Conservation (phyloP, 805 yeast species). For the Candida silvicultrix region DNA sequence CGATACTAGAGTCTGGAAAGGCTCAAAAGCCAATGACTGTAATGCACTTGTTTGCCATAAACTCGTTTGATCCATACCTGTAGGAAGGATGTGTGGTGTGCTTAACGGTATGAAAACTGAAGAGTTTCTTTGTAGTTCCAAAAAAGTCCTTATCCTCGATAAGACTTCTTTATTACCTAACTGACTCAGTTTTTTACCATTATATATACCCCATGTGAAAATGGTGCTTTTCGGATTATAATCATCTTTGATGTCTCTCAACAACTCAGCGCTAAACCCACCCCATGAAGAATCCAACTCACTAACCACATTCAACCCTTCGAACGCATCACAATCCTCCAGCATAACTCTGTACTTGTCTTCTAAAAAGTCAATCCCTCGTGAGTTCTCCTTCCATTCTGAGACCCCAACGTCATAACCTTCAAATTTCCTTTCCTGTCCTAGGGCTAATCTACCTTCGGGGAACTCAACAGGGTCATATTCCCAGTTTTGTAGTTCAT, state of each 20-base stretch:
- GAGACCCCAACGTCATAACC: constrained; percentile 50
- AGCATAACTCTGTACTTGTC: constrained; percentile 50
- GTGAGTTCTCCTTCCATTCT: constrained; percentile 40
- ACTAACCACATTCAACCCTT: constrained; percentile 63
- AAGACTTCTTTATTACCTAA: constrained; percentile 12
- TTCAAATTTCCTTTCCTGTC: constrained; percentile 35
- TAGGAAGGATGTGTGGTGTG: constrained; percentile 15
- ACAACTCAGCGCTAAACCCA: constrained; percentile 52
- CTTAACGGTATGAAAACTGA: constrained; percentile 54
- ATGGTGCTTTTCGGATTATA: constrained; percentile 45
- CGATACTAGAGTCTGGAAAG: constrained; percentile 34
- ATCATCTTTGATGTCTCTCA: constrained; percentile 63
- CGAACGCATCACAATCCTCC: constrained; percentile 70
- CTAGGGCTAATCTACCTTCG: constrained; percentile 18
- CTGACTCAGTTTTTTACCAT: constrained; percentile 16
- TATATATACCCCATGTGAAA: constrained; percentile 41
- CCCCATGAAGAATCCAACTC: constrained; percentile 85
- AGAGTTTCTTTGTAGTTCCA: constrained; percentile 40
- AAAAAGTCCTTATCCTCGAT: constrained; percentile 39
- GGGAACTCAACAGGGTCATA: constrained; percentile 32
- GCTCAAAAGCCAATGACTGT: constrained; percentile 37
- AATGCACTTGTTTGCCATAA: constrained; percentile 39
- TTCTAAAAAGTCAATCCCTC: constrained; percentile 49
- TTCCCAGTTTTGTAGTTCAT: constrained; percentile 55
- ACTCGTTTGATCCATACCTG: constrained; percentile 17